Percentiles rank a stretch among this genome's conserved stretches.
These are phyloP conservation scores for Phytophthora chlamydospora DNA, from an alignment of 352 stramenopile genomes.

Conservation along the genomic window DNA sequence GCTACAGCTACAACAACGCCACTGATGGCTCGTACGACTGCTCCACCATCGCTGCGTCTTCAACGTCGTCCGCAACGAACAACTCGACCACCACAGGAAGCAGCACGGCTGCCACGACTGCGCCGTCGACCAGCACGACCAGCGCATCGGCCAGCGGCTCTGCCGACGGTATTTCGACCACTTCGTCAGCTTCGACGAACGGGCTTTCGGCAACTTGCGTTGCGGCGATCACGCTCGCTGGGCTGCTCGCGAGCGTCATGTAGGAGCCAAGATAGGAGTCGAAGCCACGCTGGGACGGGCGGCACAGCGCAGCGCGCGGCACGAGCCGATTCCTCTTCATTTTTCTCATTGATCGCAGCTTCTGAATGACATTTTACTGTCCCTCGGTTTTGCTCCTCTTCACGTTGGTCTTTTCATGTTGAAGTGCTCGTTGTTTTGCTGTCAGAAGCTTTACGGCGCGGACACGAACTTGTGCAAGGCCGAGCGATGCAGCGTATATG, in stretches of 20 bases:
- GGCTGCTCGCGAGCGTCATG: constrained; percentile 17
- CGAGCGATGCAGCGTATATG: too few relatives aligned
- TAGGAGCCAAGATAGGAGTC: constrained; percentile 17
- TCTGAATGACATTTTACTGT: constrained; percentile 1
- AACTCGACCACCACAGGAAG: constrained; percentile 6
- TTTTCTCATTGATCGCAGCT: constrained; percentile 1
- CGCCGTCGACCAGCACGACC: constrained; percentile 15
- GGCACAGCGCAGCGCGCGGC: not conserved
- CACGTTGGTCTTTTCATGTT: not conserved
- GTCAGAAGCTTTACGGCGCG: not conserved
- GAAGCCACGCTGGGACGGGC: constrained; percentile 6
- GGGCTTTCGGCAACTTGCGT: constrained; percentile 18
- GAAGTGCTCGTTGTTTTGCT: constrained; percentile 3
- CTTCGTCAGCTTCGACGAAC: constrained; percentile 17
- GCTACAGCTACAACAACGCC: constrained; percentile 32
- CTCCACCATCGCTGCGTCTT: constrained; percentile 14
- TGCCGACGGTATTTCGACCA: constrained; percentile 21
- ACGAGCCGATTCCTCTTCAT: constrained; percentile 3
- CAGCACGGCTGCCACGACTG: constrained; percentile 2
- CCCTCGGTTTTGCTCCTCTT: not conserved
- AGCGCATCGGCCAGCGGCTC: constrained; percentile 12
- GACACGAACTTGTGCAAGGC: too few relatives aligned
- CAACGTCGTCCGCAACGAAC: constrained; percentile 6
- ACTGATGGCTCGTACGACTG: constrained; percentile 30
- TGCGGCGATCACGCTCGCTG: constrained; percentile 18